Conservation (phyloP, 2,329 filamentous ascomycete species). For the Venturia effusa region DNA sequence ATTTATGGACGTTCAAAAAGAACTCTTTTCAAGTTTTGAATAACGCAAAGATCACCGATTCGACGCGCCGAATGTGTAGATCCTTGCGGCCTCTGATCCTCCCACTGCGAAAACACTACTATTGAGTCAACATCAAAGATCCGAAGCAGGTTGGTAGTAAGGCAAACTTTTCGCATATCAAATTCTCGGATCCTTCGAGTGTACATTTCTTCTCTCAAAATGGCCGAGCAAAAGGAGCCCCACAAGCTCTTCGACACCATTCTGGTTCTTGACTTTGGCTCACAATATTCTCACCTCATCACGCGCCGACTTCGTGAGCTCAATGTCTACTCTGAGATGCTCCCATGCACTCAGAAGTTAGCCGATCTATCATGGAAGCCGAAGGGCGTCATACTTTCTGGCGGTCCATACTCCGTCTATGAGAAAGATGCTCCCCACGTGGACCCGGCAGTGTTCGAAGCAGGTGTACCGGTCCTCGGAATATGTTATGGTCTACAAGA, state of each 20-base stretch:
- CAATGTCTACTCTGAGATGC: conserved; percentile 78
- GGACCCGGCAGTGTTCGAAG: conserved; percentile 70
- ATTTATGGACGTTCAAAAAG: not conserved
- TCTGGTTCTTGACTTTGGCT: conserved; percentile 61
- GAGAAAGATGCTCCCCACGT: conserved; percentile 66
- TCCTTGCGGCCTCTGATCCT: not conserved
- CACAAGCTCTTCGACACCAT: conserved; percentile 53
- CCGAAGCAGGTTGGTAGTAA: not conserved
- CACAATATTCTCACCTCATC: conserved; percentile 65
- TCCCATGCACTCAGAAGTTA: conserved; percentile 76
- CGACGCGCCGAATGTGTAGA: not conserved
- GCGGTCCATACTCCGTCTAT: conserved; percentile 70
- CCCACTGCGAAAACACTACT: not conserved
- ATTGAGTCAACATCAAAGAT: not conserved
- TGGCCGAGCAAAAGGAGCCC: conserved; percentile 18
- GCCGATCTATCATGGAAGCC: conserved; percentile 68
- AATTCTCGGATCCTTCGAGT: not conserved
- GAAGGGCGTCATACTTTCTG: conserved; percentile 70
- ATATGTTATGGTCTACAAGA: conserved; percentile 62
- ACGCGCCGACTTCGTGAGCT: conserved; percentile 64
- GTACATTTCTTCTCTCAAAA: not conserved
- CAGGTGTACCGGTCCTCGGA: conserved; percentile 50
- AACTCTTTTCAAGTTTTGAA: not conserved
- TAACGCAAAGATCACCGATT: not conserved
- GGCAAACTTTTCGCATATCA: not conserved